phyloP scores from a whole-genome alignment of 495 filamentous ascomycete species.

The Xylaria venustula region DNA sequence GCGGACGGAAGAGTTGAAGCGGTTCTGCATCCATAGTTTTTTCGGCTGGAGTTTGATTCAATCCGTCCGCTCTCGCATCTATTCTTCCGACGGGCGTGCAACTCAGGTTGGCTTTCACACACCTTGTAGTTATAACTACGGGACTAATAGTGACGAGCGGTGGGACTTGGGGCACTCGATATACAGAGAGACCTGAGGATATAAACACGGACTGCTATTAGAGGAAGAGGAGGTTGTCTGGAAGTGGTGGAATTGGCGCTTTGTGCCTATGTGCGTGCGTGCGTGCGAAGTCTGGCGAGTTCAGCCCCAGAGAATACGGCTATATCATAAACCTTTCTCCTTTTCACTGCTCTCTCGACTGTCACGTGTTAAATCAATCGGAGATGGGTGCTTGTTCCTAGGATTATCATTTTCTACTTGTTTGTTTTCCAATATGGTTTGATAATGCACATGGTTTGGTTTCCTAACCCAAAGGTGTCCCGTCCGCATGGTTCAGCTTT shows the following conservation, averaged over 20 bases:
- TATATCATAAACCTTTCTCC: slow-evolving; percentile 37
- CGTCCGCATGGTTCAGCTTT: not conserved
- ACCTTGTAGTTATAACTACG: slow-evolving; percentile 22
- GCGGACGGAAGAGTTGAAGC: slow-evolving; percentile 35
- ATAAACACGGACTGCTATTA: slow-evolving; percentile 28
- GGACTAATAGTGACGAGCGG: slow-evolving; percentile 30
- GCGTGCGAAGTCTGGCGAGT: slow-evolving; percentile 38
- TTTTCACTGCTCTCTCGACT: slow-evolving; percentile 35
- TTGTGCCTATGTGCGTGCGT: slow-evolving; percentile 27
- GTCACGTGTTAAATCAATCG: slow-evolving; percentile 30
- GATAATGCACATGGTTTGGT: slow-evolving; percentile 35
- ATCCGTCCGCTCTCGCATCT: slow-evolving; percentile 30
- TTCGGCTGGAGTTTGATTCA: slow-evolving; percentile 35
- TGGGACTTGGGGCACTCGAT: slow-evolving; percentile 27
- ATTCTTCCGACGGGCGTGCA: slow-evolving; percentile 31
- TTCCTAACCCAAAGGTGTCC: not conserved
- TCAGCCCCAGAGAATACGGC: slow-evolving; percentile 36
- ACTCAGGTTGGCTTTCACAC: slow-evolving; percentile 30
- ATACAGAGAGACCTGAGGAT: slow-evolving; percentile 18
- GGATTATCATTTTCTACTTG: slow-evolving; percentile 33
- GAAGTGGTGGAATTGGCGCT: slow-evolving; percentile 14
- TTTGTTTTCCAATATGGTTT: slow-evolving; percentile 35
- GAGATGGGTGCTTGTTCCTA: slow-evolving; percentile 34
- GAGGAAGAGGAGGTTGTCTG: slow-evolving; percentile 17
- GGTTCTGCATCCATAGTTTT: slow-evolving; percentile 35